Conservation (phyloP, 768 basidiomycete genomes). For the Macrolepiota fuliginosa region DNA sequence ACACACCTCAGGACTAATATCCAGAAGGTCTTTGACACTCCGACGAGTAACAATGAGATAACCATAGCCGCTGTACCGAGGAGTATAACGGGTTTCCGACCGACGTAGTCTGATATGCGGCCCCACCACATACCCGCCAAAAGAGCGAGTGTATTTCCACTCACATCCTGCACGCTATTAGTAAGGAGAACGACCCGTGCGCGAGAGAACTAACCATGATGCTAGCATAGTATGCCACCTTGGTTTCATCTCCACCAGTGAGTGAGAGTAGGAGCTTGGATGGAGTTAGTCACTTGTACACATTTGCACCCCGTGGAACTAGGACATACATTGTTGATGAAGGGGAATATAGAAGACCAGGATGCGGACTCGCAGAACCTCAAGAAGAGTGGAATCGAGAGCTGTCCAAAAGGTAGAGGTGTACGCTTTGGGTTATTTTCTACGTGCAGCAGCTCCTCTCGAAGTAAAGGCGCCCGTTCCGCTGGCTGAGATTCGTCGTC, state of each 20-base stretch:
- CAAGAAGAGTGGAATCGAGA: slow-evolving; percentile 37
- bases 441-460: background rate
- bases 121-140: slow-evolving; percentile 51
- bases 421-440: background rate
- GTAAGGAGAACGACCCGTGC: background rate
- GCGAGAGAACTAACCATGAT: slow-evolving; percentile 31
- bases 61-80: slow-evolving; percentile 43
- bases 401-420: slow-evolving; percentile 24
- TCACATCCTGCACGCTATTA: slow-evolving; percentile 37
- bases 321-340: slow-evolving; percentile 43
- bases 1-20: background rate
- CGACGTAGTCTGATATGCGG: slow-evolving; percentile 44
- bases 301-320: slow-evolving; percentile 29
- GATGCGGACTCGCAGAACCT: slow-evolving; percentile 47
- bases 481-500: background rate
- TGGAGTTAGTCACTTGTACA: too few species aligned
- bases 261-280: slow-evolving; percentile 38
- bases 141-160: slow-evolving; percentile 50
- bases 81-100: slow-evolving; percentile 47
- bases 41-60: slow-evolving; percentile 46
- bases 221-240: slow-evolving; percentile 57
- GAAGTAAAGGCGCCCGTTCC: background rate
- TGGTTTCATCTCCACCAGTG: slow-evolving; percentile 45
- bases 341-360: slow-evolving; percentile 48
- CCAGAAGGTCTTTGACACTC: slow-evolving; percentile 32